Base-by-base conservation (phyloP, 768 basidiomycete species). In the Saitozyma sp. region DNA sequence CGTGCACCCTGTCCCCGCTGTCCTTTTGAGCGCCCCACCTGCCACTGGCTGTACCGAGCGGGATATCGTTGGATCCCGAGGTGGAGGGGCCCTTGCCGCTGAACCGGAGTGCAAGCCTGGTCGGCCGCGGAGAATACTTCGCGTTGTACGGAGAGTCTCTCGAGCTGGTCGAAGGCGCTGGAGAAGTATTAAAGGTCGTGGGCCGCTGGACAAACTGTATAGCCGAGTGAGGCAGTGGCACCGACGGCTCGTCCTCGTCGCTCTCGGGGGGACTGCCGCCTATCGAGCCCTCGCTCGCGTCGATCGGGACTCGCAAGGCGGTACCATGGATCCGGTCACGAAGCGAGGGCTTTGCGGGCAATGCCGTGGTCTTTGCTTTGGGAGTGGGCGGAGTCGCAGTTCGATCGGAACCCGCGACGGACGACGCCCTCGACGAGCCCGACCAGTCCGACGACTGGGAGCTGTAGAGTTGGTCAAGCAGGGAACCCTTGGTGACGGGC, bases 201-300 rank as follows among this genome's bases (percentile, higher is more conserved):
- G 70, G 70, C 10, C 74, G 56, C 38, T 72, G 74, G 17, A 75
- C 70, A 40, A 62, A 51, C 20, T 68, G 68, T n/a, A 67, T 53
- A 10, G 68, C 71, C 6, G 65, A 70, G 49, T 75, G 74, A 43
- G 70, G 74, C 0, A 75, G 54, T 9, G 50, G 42, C 37, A 75
- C 74, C 2, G 68, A 68, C 1, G 71, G 74, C 10, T 70, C 59
- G 41, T 71, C 71, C 40, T 75, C 74, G 51, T 75, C 74, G 48
- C 71, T 72, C 20, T 62, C 56, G 6, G 71, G 69, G 29, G 74
- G 74, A 50, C 65, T 69, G 1, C 63, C 69, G 1, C 59, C 73
- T 5, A 64, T 54, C 3, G 61, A 66, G 0, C 54, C 60, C 7
- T 70, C 62, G 10, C 37, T 45, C 9, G 10, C 45, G 14, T 59